These are phyloP conservation scores for Calocybe cyanea DNA, from an alignment of 768 basidiomycete species.

Conservation along the genomic window DNA sequence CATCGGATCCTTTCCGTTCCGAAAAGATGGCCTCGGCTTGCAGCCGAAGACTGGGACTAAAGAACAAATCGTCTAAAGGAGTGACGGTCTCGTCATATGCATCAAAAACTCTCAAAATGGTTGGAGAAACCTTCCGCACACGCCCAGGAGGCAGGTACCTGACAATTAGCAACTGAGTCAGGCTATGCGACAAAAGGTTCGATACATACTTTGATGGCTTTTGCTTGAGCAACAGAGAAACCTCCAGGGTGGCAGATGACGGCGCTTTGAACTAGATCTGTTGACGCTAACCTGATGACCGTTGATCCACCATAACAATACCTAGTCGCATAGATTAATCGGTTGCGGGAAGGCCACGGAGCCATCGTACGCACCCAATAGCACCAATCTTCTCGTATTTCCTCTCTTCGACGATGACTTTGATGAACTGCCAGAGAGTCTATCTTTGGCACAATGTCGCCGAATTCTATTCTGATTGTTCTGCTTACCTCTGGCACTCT, in stretches of 20 bases:
- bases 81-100: neutral
- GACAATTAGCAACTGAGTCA: neutral
- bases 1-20: slow-evolving; percentile 17
- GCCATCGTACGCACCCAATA: slow-evolving; percentile 26
- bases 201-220: slow-evolving; percentile 18
- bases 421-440: slow-evolving; percentile 27
- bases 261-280: slow-evolving; percentile 17
- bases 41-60: slow-evolving; percentile 13
- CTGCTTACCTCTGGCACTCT: slow-evolving; percentile 18
- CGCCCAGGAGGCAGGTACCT: slow-evolving; percentile 22
- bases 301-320: slow-evolving; percentile 22
- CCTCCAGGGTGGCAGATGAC: slow-evolving; percentile 21
- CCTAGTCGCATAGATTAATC: slow-evolving; percentile 6
- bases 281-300: slow-evolving; percentile 15
- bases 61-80: slow-evolving; percentile 19
- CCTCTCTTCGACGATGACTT: slow-evolving; percentile 30
- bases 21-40: slow-evolving; percentile 19
- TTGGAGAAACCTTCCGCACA: slow-evolving; percentile 19
- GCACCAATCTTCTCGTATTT: slow-evolving; percentile 38
- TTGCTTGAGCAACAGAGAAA: slow-evolving; percentile 13
- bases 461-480: neutral
- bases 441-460: neutral
- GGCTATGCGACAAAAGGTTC: neutral
- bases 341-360: neutral
- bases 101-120: neutral